phyloP scores from a whole-genome alignment of 1,139 yeast species.

The Yamadazyma oceani region DNA sequence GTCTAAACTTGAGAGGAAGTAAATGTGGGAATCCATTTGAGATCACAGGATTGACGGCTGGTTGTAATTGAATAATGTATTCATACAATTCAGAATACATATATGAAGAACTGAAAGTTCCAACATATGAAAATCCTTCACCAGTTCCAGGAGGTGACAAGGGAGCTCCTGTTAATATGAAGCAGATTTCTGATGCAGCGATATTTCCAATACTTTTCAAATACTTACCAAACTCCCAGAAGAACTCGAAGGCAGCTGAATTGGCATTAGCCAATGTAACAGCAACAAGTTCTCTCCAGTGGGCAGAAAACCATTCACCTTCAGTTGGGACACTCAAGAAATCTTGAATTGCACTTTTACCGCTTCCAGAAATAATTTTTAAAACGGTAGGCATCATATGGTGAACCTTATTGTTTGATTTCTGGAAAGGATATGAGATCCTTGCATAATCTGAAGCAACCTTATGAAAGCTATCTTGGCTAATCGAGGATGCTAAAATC shows the following conservation, averaged over 20 bases:
- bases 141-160: constrained; percentile 27
- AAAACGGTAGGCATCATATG: constrained; percentile 63
- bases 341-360: constrained; percentile 52
- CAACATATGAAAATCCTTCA: constrained; percentile 27
- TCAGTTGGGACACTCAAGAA: constrained; percentile 41
- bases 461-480: constrained; percentile 60
- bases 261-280: constrained; percentile 44
- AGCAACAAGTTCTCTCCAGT: constrained; percentile 55
- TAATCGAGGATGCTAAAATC: constrained; percentile 64
- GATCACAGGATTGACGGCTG: constrained; percentile 16
- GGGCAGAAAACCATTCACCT: constrained; percentile 48
- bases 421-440: constrained; percentile 36
- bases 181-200: constrained; percentile 46
- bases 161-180: constrained; percentile 51
- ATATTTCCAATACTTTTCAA: constrained; percentile 36
- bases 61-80: constrained; percentile 38
- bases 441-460: constrained; percentile 51
- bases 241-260: constrained; percentile 38
- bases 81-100: constrained; percentile 76
- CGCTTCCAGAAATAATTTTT: constrained; percentile 66
- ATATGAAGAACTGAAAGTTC: constrained; percentile 21
- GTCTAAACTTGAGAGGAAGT: constrained; percentile 55
- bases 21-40: constrained; percentile 52
- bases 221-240: constrained; percentile 56
- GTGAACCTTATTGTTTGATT: constrained; percentile 42